Conservation (phyloP, 23 red algal species). For the Cyanidium caldarium region DNA sequence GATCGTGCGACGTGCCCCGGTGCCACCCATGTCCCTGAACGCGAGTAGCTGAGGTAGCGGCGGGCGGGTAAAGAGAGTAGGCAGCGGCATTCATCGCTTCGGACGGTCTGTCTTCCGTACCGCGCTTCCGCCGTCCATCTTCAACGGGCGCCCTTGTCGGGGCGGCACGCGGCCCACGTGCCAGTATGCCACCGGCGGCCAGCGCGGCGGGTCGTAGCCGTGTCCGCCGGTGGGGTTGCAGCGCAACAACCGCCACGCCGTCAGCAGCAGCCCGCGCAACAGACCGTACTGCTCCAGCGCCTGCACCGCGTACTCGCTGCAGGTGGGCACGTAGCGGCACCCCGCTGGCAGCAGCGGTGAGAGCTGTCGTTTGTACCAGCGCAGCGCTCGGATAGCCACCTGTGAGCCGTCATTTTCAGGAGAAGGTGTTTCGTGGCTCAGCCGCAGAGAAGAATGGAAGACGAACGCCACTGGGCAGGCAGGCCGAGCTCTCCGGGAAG, state of each 20-base stretch:
- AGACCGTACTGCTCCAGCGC: constrained; percentile 41
- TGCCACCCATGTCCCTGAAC: background rate
- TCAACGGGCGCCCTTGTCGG: background rate
- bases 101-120: background rate
- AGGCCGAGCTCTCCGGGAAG: too few species aligned
- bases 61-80: background rate
- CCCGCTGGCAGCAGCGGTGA: constrained; percentile 31
- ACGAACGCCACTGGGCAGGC: too few species aligned
- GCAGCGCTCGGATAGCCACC: constrained; percentile 17
- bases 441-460: too few species aligned
- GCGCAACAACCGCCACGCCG: constrained; percentile 45
- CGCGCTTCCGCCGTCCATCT: background rate
- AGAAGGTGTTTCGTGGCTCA: too few species aligned
- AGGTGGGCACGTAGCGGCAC: constrained; percentile 65
- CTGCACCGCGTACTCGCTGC: constrained; percentile 52
- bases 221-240: constrained; percentile 62
- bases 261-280: constrained; percentile 39
- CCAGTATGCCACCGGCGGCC: constrained; percentile 47
- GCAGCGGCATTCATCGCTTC: background rate
- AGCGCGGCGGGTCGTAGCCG: constrained; percentile 68
- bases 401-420: too few species aligned
- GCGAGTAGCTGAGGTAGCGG: background rate
- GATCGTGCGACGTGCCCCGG: constrained; percentile 23
- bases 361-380: constrained; percentile 32
- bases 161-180: background rate